Base-by-base conservation (phyloP, 2,329 filamentous ascomycete species). In the Aureobasidium sp. region DNA sequence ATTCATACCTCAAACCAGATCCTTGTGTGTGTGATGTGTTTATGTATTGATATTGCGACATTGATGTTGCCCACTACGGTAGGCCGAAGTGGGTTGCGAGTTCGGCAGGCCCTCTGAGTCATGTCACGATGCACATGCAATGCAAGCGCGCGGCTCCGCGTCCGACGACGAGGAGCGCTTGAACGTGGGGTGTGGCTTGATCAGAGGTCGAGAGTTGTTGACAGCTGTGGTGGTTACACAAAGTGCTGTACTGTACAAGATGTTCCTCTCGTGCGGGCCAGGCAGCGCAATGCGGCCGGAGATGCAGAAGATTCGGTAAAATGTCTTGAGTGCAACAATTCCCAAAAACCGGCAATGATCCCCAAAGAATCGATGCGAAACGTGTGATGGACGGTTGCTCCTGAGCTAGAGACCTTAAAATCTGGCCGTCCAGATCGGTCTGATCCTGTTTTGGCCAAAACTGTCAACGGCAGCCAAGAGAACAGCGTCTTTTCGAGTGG, bases 111-210 rank as follows among this genome's bases (percentile, higher is more conserved):
- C 17, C 17, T 41, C 32, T 59, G 55, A 59, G 46, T 47, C 55
- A 59, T 59, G 55, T 47, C 55, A 29, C 17, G 4, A 41, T 60
- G 57, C 57, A 60, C 57, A 59, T 59, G 55, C 44, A 57, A 62
- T 62, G 50, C 60, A 61, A 27, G 59, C 29, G 41, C 36, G 59
- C 59, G 59, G 59, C 60, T 62, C 60, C 51, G 51, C 51, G 56
- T 44, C 44, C 34, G 32, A 34, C 55, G 41, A 27, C 34, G 53
- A 24, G 46, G 15, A 55, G 51, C 24, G 41, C 43, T 29, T 36
- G 20, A 48, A 47, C 43, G 55, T 24, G 55, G 55, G 55, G 55
- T 26, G 15, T 12, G 12, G 5, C 32, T 46, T 24, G 27, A 43
- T n/a, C 12, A 37, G 17, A n/a, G 27, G 39, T 43, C 37, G 20